Evolutionary conservation across 2,329 filamentous ascomycete species (phyloP).

Genomic region (Blastomyces gilchristii): DNA sequence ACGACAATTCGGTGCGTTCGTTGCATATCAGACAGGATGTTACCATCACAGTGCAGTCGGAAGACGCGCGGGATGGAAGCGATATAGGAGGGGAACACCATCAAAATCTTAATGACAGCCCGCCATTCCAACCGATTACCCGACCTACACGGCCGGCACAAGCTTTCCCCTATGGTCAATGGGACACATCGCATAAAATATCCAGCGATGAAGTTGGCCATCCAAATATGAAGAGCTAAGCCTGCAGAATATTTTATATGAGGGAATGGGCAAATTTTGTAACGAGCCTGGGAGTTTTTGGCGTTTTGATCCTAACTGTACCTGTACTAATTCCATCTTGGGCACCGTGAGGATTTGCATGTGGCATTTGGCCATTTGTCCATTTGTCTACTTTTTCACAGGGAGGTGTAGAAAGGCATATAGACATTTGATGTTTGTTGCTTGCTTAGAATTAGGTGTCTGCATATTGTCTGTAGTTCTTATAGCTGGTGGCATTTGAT

Average conservation of each 20-base stretch:
- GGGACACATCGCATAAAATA: background rate
- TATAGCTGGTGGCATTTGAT: background rate
- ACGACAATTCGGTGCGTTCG: constrained; percentile 30
- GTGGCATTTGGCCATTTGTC: background rate
- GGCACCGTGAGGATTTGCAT: background rate
- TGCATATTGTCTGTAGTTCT: background rate
- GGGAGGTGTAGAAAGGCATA: background rate
- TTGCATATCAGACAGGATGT: constrained; percentile 32
- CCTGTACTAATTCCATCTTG: background rate
- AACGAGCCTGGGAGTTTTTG: background rate
- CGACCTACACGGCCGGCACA: background rate
- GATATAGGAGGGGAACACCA: background rate
- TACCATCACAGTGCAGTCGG: constrained; percentile 24
- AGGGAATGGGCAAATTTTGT: background rate
- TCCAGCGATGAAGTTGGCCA: background rate
- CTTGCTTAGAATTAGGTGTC: background rate
- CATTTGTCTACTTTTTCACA: background rate
- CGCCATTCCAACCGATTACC: background rate
- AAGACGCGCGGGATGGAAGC: background rate
- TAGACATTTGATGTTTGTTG: background rate
- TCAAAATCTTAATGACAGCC: background rate
- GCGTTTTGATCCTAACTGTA: background rate
- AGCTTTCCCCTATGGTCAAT: background rate
- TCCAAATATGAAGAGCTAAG: background rate
- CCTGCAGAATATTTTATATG: background rate